Conservation (phyloP, 2,329 filamentous ascomycete genomes). For the Endoconidiophora laricicola region DNA sequence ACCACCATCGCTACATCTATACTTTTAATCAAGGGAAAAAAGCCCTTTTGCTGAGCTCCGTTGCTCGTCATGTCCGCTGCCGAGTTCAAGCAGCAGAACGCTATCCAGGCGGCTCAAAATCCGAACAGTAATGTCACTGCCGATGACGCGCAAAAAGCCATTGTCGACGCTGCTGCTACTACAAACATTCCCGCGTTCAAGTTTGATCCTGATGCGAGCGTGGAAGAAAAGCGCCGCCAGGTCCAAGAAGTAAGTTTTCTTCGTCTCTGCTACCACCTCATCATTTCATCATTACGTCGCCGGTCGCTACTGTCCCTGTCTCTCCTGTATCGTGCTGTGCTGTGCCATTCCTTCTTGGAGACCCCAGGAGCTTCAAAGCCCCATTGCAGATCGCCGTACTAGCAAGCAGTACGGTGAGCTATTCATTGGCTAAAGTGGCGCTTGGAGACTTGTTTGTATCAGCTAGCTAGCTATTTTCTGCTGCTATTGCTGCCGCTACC, state of each 20-base stretch:
- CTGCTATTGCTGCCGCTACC: too few species aligned
- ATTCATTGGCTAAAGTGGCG: too few species aligned
- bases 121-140: conserved; percentile 50
- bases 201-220: conserved; percentile 72
- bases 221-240: conserved; percentile 71
- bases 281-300: neutral
- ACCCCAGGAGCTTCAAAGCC: too few species aligned
- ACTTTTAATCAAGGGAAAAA: conserved; percentile 3
- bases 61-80: conserved; percentile 18
- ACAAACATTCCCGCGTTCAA: conserved; percentile 66
- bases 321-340: too few species aligned
- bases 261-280: too few species aligned
- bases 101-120: conserved; percentile 59
- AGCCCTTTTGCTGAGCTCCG: conserved; percentile 4
- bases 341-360: too few species aligned
- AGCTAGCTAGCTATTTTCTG: too few species aligned
- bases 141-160: conserved; percentile 52
- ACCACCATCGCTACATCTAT: neutral
- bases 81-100: conserved; percentile 71
- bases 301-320: too few species aligned
- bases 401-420: too few species aligned
- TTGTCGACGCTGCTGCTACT: conserved; percentile 62
- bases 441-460: too few species aligned
- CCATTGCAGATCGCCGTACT: too few species aligned
- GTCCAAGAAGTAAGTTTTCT: conserved; percentile 49